Evolutionary conservation across 2,329 filamentous ascomycete genomes (phyloP).

Genomic region (Ascosphaera aggregata): DNA sequence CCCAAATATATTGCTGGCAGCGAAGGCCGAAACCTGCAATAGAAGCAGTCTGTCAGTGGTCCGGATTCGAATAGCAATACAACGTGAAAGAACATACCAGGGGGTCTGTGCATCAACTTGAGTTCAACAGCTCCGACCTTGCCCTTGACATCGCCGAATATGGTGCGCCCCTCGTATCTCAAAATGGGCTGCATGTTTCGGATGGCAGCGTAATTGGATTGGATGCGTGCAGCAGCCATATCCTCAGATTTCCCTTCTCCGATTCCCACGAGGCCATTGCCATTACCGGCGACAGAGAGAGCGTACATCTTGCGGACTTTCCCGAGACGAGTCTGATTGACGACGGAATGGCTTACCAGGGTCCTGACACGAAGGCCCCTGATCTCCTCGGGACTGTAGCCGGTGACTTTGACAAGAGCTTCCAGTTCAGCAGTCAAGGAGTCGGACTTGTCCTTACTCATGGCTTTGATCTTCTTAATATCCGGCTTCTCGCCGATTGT

Average conservation of each 20-base stretch:
- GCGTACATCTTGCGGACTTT: slow-evolving; percentile 62
- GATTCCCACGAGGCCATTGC: slow-evolving; percentile 62
- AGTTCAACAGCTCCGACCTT: slow-evolving; percentile 83
- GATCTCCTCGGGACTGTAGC: slow-evolving; percentile 26
- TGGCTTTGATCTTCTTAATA: slow-evolving; percentile 8
- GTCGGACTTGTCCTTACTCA: slow-evolving; percentile 8
- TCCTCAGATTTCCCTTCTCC: slow-evolving; percentile 80
- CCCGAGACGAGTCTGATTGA: slow-evolving; percentile 88
- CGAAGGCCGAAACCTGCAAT: slow-evolving; percentile 71
- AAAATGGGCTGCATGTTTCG: slow-evolving; percentile 82
- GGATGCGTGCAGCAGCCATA: slow-evolving; percentile 37
- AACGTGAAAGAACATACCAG: slow-evolving; percentile 40
- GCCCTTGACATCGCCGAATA: slow-evolving; percentile 58
- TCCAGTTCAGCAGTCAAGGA: slow-evolving; percentile 20
- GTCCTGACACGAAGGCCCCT: slow-evolving; percentile 39
- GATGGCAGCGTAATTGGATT: slow-evolving; percentile 62
- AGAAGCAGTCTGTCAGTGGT: not conserved
- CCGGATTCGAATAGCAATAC: slow-evolving; percentile 1
- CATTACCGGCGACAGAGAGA: slow-evolving; percentile 67
- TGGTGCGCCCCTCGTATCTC: slow-evolving; percentile 78
- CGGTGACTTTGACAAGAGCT: slow-evolving; percentile 32
- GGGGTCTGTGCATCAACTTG: slow-evolving; percentile 57
- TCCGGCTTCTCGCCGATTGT: slow-evolving; percentile 8
- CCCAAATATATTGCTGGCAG: slow-evolving; percentile 76
- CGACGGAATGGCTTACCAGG: slow-evolving; percentile 49